These are phyloP conservation scores for Hypoxylon fragiforme DNA, from an alignment of 495 filamentous ascomycete genomes.

Conservation along the genomic window DNA sequence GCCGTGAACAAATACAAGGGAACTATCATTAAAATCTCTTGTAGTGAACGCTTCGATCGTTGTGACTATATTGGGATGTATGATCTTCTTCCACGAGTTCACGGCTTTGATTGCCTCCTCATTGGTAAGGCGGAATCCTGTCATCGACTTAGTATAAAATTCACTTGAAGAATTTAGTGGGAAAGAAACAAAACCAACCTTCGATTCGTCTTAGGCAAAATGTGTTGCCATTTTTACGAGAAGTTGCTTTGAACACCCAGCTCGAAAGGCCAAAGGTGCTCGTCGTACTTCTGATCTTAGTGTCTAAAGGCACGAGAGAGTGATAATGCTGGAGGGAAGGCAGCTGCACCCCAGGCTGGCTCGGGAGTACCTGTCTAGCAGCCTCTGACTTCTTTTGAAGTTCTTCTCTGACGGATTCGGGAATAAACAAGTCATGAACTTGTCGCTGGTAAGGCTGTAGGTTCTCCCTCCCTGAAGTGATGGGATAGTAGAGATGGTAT, in stretches of 20 bases:
- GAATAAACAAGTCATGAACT: slow-evolving; percentile 87
- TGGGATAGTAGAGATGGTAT: slow-evolving; percentile 91
- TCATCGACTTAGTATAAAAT: slow-evolving; percentile 7
- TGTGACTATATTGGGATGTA: slow-evolving; percentile 79
- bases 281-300: slow-evolving; percentile 69
- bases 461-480: slow-evolving; percentile 79
- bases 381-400: slow-evolving; percentile 87
- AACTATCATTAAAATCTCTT: slow-evolving; percentile 88
- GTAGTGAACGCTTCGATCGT: slow-evolving; percentile 94
- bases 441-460: slow-evolving; percentile 79
- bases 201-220: slow-evolving; percentile 87
- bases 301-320: slow-evolving; percentile 87
- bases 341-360: slow-evolving; percentile 55
- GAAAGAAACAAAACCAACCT: slow-evolving; percentile 54
- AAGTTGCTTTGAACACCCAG: slow-evolving; percentile 96
- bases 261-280: slow-evolving; percentile 80
- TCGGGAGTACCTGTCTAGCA: slow-evolving; percentile 79
- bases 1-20: slow-evolving; percentile 89
- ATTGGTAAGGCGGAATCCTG: slow-evolving; percentile 70
- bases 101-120: slow-evolving; percentile 83
- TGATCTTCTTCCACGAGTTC: slow-evolving; percentile 88
- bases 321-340: slow-evolving; percentile 86
- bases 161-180: not conserved
- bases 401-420: slow-evolving; percentile 80
- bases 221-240: slow-evolving; percentile 77